Evolutionary conservation across 2,329 filamentous ascomycete genomes (phyloP), one percentile per base, ranked within the genome.

Genomic region (Zymoseptoria tritici): DNA sequence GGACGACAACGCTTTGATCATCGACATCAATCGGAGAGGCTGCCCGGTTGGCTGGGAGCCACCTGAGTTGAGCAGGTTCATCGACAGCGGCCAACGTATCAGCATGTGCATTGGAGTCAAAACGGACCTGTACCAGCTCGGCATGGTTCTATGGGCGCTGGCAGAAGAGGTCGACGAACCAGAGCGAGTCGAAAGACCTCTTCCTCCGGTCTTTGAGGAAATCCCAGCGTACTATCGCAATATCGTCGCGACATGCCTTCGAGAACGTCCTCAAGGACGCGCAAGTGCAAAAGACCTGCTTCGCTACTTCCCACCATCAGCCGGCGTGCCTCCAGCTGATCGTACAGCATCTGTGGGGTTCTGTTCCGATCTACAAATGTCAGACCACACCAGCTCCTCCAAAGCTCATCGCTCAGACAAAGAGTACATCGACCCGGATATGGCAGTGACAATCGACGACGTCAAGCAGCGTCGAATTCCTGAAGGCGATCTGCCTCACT

Each of bases 21-120:
- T 99, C 71, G 94, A 99, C 74, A 97, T 99, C 77, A 99, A 99
- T 76, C 84, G 94, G 58, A 83, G 94, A 68, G 94, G 94, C n/a
- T 99, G 94, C 69, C 94, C 94, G 0, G 90, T 97, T 4, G 93
- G 93, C 22, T 99, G 94, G 94, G 94, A 99, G 67, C 92, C 94
- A 2, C 94, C 94, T 4, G 94, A 99, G 75, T 88, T 95, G 58
- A 88, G 87, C 16, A 83, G 84, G 5, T 84, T 97, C 58, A 91
- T 97, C 62, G 87, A 93, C 65, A 92, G 87, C 73, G 90, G 89
- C 60, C 92, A 97, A 74, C 84, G 91, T 29, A 92, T 99, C 57
- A 89, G 90, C 52, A 96, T 97, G 87, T 97, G 96, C 71, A 97
- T 99, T 71, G 93, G 94, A 11, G 91, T 97, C 72, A 99, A 99